Percentiles rank a stretch among this genome's conserved stretches.
Conservation (phyloP, 768 basidiomycete species). For the Hericium rajendrae region DNA sequence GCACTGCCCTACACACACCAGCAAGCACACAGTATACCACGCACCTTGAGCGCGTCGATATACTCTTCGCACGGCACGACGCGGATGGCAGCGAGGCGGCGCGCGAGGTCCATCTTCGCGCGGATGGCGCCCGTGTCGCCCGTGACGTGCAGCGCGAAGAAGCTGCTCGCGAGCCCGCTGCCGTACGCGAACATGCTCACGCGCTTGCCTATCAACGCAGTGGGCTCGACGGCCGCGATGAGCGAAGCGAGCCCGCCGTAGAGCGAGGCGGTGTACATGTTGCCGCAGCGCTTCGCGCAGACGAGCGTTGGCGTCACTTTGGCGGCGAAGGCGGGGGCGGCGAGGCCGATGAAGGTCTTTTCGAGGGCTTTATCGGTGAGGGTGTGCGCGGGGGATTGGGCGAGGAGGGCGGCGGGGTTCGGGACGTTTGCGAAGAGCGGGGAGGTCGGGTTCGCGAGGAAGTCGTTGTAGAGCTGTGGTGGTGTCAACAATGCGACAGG, state of each 20-base stretch:
- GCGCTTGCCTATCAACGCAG: conserved; percentile 67
- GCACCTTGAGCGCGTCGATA: conserved; percentile 66
- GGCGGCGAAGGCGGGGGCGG: conserved; percentile 63
- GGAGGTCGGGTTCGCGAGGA: conserved; percentile 61
- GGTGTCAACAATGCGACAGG: neutral
- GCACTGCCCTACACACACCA: neutral
- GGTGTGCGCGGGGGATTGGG: conserved; percentile 55
- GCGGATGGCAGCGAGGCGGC: conserved; percentile 73
- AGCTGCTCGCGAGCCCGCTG: conserved; percentile 85
- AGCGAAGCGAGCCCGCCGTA: conserved; percentile 90
- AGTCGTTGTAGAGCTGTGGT: conserved; percentile 66
- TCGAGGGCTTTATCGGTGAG: conserved; percentile 92
- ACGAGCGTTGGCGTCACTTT: conserved; percentile 76
- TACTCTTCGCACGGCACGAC: conserved; percentile 88
- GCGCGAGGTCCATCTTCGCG: conserved; percentile 69
- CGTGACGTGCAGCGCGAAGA: conserved; percentile 80
- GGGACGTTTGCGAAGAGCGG: conserved; percentile 61
- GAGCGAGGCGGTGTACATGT: conserved; percentile 95
- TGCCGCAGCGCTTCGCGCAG: conserved; percentile 83
- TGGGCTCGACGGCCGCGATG: conserved; percentile 58
- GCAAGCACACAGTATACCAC: conserved; percentile 17
- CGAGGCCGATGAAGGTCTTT: conserved; percentile 80
- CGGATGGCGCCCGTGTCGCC: conserved; percentile 77
- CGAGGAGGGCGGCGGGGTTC: conserved; percentile 58
- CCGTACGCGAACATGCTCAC: conserved; percentile 92